phyloP scores from a whole-genome alignment of 441 rosid species.

The Kokia cookei region DNA sequence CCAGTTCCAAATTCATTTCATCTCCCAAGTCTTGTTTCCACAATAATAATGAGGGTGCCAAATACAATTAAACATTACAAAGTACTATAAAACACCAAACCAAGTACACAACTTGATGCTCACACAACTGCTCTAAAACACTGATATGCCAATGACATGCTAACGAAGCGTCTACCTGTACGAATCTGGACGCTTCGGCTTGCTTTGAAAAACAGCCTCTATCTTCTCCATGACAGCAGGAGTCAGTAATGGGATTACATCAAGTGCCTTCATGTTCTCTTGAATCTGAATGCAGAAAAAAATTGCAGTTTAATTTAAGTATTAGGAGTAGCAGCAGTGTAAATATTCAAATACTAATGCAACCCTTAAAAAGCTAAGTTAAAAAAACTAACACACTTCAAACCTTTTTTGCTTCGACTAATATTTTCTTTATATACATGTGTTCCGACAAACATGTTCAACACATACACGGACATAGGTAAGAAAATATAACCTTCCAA shows the following conservation, averaged over 20 bases:
- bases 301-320: neutral
- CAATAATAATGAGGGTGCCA: neutral
- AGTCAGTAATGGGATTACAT: conserved; percentile 74
- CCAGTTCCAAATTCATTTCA: neutral
- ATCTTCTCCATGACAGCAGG: conserved; percentile 84
- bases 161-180: conserved; percentile 39
- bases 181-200: conserved; percentile 86
- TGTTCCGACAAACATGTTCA: no score
- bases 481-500: no score
- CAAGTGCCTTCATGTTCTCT: conserved; percentile 95
- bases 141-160: neutral
- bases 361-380: neutral
- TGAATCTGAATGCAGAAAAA: conserved; percentile 47
- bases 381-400: no score
- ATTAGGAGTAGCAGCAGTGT: neutral
- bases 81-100: neutral
- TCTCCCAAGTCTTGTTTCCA: neutral
- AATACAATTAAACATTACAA: neutral
- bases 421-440: no score
- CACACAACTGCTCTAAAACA: neutral
- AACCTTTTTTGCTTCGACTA: no score
- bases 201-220: conserved; percentile 71
- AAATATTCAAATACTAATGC: neutral
- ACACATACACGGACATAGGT: no score
- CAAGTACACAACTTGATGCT: neutral